phyloP scores from a whole-genome alignment of 75 land plant species.

The Pinus albicaulis region DNA sequence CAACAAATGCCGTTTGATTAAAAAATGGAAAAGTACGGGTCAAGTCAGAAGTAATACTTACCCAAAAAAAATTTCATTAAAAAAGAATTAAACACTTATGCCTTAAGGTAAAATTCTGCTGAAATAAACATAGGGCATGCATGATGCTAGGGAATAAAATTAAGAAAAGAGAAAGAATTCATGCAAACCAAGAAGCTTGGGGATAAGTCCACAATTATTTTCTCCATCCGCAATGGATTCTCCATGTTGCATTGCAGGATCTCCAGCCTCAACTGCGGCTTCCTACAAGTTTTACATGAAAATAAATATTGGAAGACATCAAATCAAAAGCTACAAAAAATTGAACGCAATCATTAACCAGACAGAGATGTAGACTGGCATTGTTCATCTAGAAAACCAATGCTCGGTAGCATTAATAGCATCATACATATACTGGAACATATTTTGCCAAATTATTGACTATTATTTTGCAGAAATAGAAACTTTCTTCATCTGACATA shows the following conservation, averaged over 20 bases:
- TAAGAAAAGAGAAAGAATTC: background rate
- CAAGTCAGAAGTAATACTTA: background rate
- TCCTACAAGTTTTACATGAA: constrained; percentile 35
- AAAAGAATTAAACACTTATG: background rate
- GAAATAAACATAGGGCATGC: background rate
- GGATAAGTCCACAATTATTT: constrained; percentile 55
- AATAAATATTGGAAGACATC: background rate
- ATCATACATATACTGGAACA: background rate
- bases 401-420: background rate
- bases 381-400: background rate
- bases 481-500: background rate
- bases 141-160: constrained; percentile 3
- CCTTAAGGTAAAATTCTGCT: background rate
- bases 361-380: background rate
- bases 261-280: constrained; percentile 80
- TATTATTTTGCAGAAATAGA: background rate
- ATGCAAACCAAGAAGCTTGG: constrained; percentile 80
- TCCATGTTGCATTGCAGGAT: constrained; percentile 86
- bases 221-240: constrained; percentile 62
- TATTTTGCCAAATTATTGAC: background rate
- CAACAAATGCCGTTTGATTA: constrained; percentile 3
- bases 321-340: background rate
- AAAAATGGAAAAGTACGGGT: constrained; percentile 8
- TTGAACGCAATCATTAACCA: background rate
- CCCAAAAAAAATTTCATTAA: too few species aligned